These are phyloP conservation scores for Podila clonocystis DNA, from an alignment of 192 early-diverging fungal genomes.

Conservation along the genomic window DNA sequence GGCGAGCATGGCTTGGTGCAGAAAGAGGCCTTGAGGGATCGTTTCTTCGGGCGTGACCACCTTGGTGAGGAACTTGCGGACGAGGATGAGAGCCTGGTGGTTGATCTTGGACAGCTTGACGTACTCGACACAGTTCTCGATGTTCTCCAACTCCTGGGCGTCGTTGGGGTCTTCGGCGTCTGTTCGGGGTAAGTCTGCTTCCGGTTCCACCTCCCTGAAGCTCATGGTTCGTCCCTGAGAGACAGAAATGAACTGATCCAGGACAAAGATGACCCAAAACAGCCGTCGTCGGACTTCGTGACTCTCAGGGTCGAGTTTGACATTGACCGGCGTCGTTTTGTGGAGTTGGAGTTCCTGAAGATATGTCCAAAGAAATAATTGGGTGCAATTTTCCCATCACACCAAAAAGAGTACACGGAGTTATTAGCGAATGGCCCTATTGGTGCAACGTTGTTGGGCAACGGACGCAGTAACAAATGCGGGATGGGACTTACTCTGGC, in stretches of 20 bases:
- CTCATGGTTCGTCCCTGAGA: slow-evolving; percentile 47
- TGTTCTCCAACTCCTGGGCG: slow-evolving; percentile 35
- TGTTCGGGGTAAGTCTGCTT: slow-evolving; percentile 37
- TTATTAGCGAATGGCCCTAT: not conserved
- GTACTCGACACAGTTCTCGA: slow-evolving; percentile 46
- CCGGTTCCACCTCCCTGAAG: slow-evolving; percentile 47
- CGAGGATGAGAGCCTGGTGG: slow-evolving; percentile 44
- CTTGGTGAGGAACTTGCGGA: slow-evolving; percentile 48
- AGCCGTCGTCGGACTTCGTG: slow-evolving; percentile 44
- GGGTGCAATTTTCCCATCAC: too few species aligned
- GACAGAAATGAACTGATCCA: slow-evolving; percentile 45
- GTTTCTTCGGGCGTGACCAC: slow-evolving; percentile 52
- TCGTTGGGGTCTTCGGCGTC: slow-evolving; percentile 48
- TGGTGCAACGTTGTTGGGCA: not conserved
- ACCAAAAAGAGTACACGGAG: not conserved
- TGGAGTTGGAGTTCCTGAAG: slow-evolving; percentile 48
- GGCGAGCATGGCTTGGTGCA: slow-evolving; percentile 50
- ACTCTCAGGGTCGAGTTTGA: slow-evolving; percentile 43
- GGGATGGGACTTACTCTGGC: slow-evolving; percentile 29
- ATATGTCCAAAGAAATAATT: not conserved
- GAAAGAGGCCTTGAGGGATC: slow-evolving; percentile 46
- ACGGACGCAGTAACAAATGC: not conserved
- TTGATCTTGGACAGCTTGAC: slow-evolving; percentile 50
- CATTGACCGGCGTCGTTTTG: slow-evolving; percentile 51
- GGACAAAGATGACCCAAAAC: slow-evolving; percentile 50